These are phyloP conservation scores for Verticillium tricorpus DNA, from an alignment of 2,329 filamentous ascomycete genomes.

Conservation along the genomic window DNA sequence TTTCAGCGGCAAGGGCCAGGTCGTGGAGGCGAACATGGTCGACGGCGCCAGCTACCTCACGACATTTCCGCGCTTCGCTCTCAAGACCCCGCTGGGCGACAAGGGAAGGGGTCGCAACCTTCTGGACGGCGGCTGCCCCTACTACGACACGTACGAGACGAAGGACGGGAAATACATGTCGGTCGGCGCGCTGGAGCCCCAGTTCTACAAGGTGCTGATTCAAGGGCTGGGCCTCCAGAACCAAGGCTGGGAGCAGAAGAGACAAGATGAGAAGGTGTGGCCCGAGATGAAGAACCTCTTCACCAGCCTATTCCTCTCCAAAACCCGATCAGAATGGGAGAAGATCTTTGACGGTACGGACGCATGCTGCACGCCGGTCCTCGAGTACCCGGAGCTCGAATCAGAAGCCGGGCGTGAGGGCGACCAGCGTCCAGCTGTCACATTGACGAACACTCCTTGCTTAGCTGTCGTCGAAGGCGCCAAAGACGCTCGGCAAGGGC, in stretches of 20 bases:
- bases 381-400: conserved; percentile 70
- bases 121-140: conserved; percentile 82
- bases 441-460: conserved; percentile 65
- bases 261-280: conserved; percentile 64
- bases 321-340: conserved; percentile 79
- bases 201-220: conserved; percentile 71
- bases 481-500: conserved; percentile 44
- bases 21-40: conserved; percentile 96
- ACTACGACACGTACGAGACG: conserved; percentile 86
- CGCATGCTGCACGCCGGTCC: conserved; percentile 86
- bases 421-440: conserved; percentile 68
- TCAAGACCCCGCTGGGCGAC: conserved; percentile 59
- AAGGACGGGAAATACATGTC: conserved; percentile 75
- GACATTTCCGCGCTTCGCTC: conserved; percentile 67
- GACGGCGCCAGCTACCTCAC: conserved; percentile 79
- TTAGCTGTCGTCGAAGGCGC: conserved; percentile 52
- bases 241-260: conserved; percentile 44
- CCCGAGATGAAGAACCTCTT: conserved; percentile 59
- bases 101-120: conserved; percentile 67
- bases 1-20: conserved; percentile 67
- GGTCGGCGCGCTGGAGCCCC: conserved; percentile 85
- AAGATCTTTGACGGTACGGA: conserved; percentile 82
- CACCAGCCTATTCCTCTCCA: conserved; percentile 58
- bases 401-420: conserved; percentile 43
- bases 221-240: conserved; percentile 58